These are phyloP conservation scores for Kwoniella shivajii DNA, from an alignment of 1,284 basidiomycete genomes.

Conservation along the genomic window DNA sequence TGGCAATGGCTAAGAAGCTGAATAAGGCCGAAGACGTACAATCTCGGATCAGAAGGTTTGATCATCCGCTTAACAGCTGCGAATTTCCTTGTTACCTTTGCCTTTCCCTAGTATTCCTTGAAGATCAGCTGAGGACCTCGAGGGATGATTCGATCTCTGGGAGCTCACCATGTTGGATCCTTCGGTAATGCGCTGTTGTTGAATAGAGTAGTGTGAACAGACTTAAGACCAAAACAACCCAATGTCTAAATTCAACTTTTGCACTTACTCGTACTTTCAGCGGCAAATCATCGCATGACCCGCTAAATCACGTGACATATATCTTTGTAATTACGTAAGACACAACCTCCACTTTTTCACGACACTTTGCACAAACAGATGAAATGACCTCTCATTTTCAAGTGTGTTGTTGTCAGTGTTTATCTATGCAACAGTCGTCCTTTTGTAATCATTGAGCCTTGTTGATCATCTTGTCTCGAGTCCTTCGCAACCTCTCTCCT, in stretches of 20 bases:
- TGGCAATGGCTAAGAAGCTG: neutral
- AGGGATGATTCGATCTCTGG: neutral
- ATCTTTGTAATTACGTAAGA: slow-evolving; percentile 1
- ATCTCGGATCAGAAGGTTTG: slow-evolving; percentile 88
- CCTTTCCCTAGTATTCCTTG: slow-evolving; percentile 72
- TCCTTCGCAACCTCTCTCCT: neutral
- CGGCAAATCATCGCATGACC: slow-evolving; percentile 5
- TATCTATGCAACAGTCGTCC: no score
- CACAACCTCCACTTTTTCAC: slow-evolving; percentile 11
- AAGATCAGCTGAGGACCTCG: no score
- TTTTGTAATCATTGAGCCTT: no score
- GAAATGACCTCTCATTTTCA: no score
- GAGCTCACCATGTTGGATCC: neutral
- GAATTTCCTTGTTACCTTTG: slow-evolving; percentile 93
- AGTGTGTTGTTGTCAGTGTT: no score
- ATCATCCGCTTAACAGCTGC: slow-evolving; percentile 92
- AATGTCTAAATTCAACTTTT: neutral
- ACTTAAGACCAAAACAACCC: neutral
- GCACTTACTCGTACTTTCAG: neutral
- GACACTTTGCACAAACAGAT: slow-evolving; percentile 4
- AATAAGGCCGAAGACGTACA: slow-evolving; percentile 67
- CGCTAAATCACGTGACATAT: neutral
- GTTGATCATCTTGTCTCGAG: slow-evolving; percentile 1
- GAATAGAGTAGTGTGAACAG: no score
- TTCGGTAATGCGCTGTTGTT: no score